Evolutionary conservation across 495 filamentous ascomycete species (phyloP), one percentile per base, ranked within the genome.

Genomic region (Hypoxylon rickii): DNA sequence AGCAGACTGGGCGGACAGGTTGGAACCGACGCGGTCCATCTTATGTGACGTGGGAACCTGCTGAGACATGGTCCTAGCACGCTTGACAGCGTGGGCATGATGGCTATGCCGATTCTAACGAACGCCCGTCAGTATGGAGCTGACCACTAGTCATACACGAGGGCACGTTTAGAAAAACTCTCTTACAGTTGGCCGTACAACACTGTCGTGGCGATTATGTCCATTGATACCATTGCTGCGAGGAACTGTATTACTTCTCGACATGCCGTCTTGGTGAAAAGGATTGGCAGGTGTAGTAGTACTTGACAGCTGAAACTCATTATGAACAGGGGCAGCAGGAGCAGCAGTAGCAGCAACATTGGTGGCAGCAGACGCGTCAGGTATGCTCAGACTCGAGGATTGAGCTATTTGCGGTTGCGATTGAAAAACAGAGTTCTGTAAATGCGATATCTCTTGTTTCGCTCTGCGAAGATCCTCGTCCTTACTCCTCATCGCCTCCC

Each of bases 371-470:
- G 64, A 61, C 42, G 49, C 37, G 41, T 59, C 55, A 40, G 58
- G 38, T 18, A 56, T 47, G 51, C 16, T 53, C 29, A 46, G 37
- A 44, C 32, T 53, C 46, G 61, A 34, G 20, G 49, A 53, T 17
- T 55, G 64, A 39, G 51, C 55, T 42, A 65, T 58, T 60, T 63
- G 63, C 50, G 63, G 62, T 64, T 63, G 63, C 46, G 61, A 64
- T 63, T 76, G 73, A 39, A 61, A 67, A 52, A 56, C 51, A 39
- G 71, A 72, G 44, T 51, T 66, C 36, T 69, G 68, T 31, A 69
- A 51, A 22, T 66, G 56, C 26, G 56, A 61, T 52, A 70, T 29
- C 32, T 72, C 67, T 44, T 58, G 66, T 29, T 61, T 56, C 51
- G 63, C 57, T 48, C 32, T 54, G 52, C 47, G 54, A 49, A 68